Evolutionary conservation across 1,284 basidiomycete genomes (phyloP), one percentile per base, ranked within the genome.

Genomic region (Flammula alnicola): DNA sequence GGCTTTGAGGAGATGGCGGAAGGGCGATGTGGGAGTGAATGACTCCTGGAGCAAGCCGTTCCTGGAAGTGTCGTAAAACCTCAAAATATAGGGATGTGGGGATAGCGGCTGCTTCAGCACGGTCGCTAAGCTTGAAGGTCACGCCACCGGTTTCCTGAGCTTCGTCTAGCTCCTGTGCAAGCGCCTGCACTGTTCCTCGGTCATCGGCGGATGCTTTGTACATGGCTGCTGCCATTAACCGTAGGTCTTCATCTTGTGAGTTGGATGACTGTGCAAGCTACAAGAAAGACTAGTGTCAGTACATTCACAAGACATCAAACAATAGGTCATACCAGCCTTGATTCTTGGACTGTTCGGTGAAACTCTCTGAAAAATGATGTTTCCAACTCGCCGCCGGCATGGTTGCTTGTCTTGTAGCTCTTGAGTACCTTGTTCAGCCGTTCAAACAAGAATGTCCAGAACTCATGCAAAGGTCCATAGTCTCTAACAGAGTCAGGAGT

Each of bases 371-470:
- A 67, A 51, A 72, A 73, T 0, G 65, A 61, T 8, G 49, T 52
- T 48, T 72, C 67, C 1, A 73, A 52, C 35, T 71, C 65, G 0
- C 71, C 70, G 1, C 58, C 59, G 0, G 43, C 49, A 49, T 70
- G 70, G 25, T 69, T 68, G 36, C 59, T 62, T 0, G 63, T 68
- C 23, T 65, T 60, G 57, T 60, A 72, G 19, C 56, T 59, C 49
- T 73, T 73, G 22, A 73, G 58, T 1, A 73, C 59, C 31, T 70
- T 71, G 46, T 72, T 73, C 4, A 73, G 36, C 0, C 64, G 57
- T 42, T 73, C 71, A 47, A 70, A 71, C 1, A 73, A 43, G 36
- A 73, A 73, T 0, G 62, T 71, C 70, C 70, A 73, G 42, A 71
- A 73, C 5, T 55, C 63, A 14, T 64, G 61, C 0, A 73, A 30